A percentile compares a stretch with the other conserved stretches of the same genome.
phyloP scores from a whole-genome alignment of 371 early-diverging fungal species.

The Apophysomyces sp. region DNA sequence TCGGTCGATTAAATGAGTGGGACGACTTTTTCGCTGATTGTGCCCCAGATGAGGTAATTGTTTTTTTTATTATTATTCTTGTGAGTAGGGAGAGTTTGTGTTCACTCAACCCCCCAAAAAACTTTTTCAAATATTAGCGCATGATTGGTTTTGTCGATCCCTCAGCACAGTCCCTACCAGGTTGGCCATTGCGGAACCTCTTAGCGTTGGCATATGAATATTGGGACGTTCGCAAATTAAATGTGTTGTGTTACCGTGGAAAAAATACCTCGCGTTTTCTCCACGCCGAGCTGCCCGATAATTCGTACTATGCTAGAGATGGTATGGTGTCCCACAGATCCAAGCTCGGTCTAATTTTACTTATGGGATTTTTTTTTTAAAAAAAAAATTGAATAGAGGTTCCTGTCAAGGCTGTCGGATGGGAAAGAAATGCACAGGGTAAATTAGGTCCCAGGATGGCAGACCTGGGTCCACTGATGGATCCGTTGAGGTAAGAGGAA shows the following conservation, averaged over 20 bases:
- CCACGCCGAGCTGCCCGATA: constrained; percentile 20
- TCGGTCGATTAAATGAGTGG: constrained; percentile 33
- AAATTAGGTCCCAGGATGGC: constrained; percentile 83
- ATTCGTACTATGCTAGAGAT: neutral
- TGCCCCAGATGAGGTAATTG: constrained; percentile 11
- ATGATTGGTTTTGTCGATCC: constrained; percentile 86
- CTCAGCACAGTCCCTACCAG: constrained; percentile 64
- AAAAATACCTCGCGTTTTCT: constrained; percentile 16
- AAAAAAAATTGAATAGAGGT: constrained; percentile 13
- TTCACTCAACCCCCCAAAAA: too few species aligned
- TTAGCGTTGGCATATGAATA: constrained; percentile 60
- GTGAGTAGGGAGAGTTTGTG: too few species aligned
- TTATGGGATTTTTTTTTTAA: neutral
- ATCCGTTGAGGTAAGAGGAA: constrained; percentile 57
- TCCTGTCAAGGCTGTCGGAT: constrained; percentile 74
- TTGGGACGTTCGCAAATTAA: constrained; percentile 44
- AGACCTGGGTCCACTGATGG: constrained; percentile 85
- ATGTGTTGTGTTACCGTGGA: constrained; percentile 79
- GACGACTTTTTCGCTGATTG: constrained; percentile 13
- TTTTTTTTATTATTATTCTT: neutral
- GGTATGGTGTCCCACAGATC: neutral
- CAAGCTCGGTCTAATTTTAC: too few species aligned
- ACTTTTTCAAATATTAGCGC: constrained; percentile 14
- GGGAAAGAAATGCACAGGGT: constrained; percentile 86
- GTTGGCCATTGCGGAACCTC: constrained; percentile 92